These are phyloP conservation scores for Gaertneriomyces sp. DNA, from an alignment of 192 early-diverging fungal genomes.

Conservation along the genomic window DNA sequence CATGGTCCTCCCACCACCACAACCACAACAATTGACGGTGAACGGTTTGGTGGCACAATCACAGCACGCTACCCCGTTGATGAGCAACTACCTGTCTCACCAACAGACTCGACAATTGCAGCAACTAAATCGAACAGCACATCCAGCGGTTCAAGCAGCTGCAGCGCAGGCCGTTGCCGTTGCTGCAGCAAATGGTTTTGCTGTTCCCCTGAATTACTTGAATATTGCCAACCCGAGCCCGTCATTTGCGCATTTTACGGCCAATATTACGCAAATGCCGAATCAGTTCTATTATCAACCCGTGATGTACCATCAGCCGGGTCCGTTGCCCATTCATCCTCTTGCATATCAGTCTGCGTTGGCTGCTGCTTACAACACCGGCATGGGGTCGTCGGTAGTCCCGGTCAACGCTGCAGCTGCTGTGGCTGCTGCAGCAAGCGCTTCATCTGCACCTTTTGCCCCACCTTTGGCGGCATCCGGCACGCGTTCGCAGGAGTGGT, in stretches of 20 bases:
- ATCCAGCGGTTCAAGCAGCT: constrained; percentile 2
- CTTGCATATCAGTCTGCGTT: constrained; percentile 1
- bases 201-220: constrained; percentile 18
- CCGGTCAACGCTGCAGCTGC: constrained; percentile 1
- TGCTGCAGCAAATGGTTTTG: neutral
- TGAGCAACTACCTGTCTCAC: neutral
- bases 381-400: no score
- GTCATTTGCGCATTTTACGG: constrained; percentile 32
- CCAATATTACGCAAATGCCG: constrained; percentile 35
- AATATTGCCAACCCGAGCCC: constrained; percentile 18
- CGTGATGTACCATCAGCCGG: constrained; percentile 25
- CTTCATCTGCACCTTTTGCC: neutral
- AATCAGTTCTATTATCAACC: constrained; percentile 23
- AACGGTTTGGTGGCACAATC: no score
- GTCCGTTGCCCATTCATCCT: constrained; percentile 22
- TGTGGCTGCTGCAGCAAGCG: neutral
- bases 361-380: no score
- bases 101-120: no score
- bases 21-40: no score
- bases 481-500: neutral
- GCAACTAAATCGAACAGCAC: neutral
- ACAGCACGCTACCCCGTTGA: neutral
- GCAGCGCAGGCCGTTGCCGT: neutral
- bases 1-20: no score
- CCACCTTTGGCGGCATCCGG: neutral